These are phyloP conservation scores for Ganoderma lingzhi DNA, from an alignment of 1,284 basidiomycete genomes.

Conservation along the genomic window DNA sequence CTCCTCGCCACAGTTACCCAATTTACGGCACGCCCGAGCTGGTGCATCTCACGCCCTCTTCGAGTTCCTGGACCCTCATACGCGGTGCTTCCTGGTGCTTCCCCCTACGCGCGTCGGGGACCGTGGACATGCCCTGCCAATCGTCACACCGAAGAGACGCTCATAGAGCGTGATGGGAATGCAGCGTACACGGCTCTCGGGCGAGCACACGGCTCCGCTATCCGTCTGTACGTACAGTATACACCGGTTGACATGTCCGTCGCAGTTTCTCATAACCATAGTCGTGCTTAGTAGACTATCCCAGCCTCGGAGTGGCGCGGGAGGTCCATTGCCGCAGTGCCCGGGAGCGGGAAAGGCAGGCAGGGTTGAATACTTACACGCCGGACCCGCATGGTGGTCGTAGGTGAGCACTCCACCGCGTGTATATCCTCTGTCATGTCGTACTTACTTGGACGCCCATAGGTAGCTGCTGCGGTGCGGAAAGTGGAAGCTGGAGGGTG, in stretches of 20 bases:
- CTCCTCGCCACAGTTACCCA: not conserved
- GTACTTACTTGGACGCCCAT: not conserved
- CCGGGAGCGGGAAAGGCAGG: not conserved
- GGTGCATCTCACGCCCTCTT: not conserved
- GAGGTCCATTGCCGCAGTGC: not conserved
- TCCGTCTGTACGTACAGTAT: not conserved
- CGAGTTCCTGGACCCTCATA: not conserved
- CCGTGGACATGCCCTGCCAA: not conserved
- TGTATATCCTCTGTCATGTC: not conserved
- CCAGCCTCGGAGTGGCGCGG: slow-evolving; percentile 6
- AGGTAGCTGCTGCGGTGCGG: not conserved
- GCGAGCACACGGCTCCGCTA: not conserved
- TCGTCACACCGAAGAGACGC: not conserved
- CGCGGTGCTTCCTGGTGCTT: slow-evolving; percentile 9
- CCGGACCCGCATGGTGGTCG: not conserved
- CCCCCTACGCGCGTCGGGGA: slow-evolving; percentile 22
- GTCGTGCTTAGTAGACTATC: not conserved
- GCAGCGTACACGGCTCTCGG: not conserved
- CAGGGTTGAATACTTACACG: not conserved
- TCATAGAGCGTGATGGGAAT: not conserved
- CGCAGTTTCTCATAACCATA: not conserved
- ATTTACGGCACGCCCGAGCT: not conserved
- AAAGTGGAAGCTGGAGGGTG: not conserved
- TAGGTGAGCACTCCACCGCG: slow-evolving; percentile 2
- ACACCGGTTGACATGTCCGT: not conserved